Conservation (phyloP, 371 early-diverging fungal species). For the Funneliformis caledonium region DNA sequence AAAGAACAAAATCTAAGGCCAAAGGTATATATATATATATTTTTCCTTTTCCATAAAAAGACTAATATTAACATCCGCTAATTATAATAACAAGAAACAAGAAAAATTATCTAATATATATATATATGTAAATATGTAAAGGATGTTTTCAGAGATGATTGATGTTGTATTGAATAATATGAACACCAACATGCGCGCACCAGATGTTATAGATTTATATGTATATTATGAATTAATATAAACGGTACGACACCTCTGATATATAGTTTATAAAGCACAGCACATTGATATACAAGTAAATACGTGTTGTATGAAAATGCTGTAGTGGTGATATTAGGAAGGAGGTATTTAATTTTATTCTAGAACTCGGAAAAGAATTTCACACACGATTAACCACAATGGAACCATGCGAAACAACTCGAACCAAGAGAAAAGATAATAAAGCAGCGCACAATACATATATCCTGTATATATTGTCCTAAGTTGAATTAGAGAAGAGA, state of each 20-base stretch:
- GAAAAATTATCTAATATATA: background rate
- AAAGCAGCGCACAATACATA: constrained; percentile 17
- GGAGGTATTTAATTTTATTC: background rate
- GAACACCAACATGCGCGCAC: background rate
- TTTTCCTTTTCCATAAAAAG: background rate
- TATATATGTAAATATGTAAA: background rate
- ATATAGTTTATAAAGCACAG: background rate
- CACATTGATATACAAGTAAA: background rate
- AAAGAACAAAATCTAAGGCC: background rate
- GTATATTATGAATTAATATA: too few relatives aligned
- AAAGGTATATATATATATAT: background rate
- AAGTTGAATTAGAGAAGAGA: background rate
- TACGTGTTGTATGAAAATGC: background rate
- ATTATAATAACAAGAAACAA: background rate
- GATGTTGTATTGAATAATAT: background rate
- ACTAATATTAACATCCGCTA: background rate
- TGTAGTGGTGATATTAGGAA: background rate
- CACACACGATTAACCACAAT: background rate
- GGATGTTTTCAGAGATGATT: background rate
- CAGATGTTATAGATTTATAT: background rate
- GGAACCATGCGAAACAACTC: constrained; percentile 16
- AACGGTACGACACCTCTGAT: background rate
- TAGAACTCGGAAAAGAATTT: background rate
- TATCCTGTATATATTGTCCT: constrained; percentile 22
- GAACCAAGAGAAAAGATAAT: constrained; percentile 19